These are phyloP conservation scores for Ascodesmis nigricans DNA, from an alignment of 495 filamentous ascomycete genomes.

Conservation along the genomic window DNA sequence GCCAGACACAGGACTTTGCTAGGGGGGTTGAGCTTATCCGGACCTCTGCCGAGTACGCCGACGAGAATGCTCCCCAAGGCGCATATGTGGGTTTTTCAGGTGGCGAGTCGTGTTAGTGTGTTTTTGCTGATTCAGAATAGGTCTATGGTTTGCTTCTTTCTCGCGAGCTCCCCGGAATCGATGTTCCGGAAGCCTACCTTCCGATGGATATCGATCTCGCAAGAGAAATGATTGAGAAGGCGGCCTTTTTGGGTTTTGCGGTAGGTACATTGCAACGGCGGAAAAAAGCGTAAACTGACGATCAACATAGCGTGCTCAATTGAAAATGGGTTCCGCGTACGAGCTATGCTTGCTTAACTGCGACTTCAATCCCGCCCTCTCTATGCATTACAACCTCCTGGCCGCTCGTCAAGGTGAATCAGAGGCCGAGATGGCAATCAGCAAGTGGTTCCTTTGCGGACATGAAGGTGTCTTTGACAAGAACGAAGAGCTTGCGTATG, in stretches of 20 bases:
- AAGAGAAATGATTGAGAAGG: constrained; percentile 80
- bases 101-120: not conserved
- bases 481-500: constrained; percentile 82
- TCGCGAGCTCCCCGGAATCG: constrained; percentile 70
- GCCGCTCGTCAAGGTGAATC: constrained; percentile 71
- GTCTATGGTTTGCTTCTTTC: constrained; percentile 90
- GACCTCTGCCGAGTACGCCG: constrained; percentile 62
- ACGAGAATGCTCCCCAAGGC: constrained; percentile 93
- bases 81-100: constrained; percentile 42
- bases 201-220: constrained; percentile 54
- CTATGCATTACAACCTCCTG: constrained; percentile 85
- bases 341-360: constrained; percentile 83
- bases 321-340: constrained; percentile 93
- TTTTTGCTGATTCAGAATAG: constrained; percentile 19
- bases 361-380: constrained; percentile 81
- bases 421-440: constrained; percentile 89
- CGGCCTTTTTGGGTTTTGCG: constrained; percentile 85
- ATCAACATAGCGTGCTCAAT: constrained; percentile 42
- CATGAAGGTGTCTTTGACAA: constrained; percentile 79
- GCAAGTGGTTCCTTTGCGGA: constrained; percentile 95
- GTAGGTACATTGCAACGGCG: constrained; percentile 22
- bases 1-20: constrained; percentile 57
- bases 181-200: constrained; percentile 49
- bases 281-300: constrained; percentile 5
- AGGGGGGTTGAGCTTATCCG: constrained; percentile 62